Evolutionary conservation across 2,329 filamentous ascomycete species (phyloP).

Genomic region (Aspergillus versicolor): DNA sequence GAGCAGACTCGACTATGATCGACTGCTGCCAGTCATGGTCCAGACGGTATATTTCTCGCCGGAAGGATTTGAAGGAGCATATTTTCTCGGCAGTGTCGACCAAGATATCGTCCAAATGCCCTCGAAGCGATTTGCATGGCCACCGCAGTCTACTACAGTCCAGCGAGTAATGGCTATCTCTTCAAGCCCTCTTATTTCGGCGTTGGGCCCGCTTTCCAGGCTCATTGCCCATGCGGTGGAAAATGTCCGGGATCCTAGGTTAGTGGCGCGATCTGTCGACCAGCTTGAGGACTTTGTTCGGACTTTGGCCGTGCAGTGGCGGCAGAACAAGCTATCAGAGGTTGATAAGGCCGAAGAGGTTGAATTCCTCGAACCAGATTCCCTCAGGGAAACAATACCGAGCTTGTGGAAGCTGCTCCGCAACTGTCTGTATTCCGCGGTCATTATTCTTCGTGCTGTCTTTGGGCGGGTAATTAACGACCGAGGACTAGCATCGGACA

Average conservation of each 20-base stretch:
- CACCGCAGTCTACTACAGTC: slow-evolving; percentile 57
- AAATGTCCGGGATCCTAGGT: slow-evolving; percentile 48
- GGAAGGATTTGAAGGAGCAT: slow-evolving; percentile 73
- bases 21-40: slow-evolving; percentile 68
- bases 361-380: slow-evolving; percentile 63
- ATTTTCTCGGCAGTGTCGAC: slow-evolving; percentile 70
- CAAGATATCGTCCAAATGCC: slow-evolving; percentile 61
- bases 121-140: slow-evolving; percentile 64
- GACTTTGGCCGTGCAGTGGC: slow-evolving; percentile 70
- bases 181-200: slow-evolving; percentile 58
- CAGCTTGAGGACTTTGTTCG: slow-evolving; percentile 66
- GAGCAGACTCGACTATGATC: slow-evolving; percentile 63
- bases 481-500: slow-evolving; percentile 52
- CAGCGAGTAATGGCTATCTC: slow-evolving; percentile 56
- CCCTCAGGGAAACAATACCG: slow-evolving; percentile 65
- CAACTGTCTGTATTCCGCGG: slow-evolving; percentile 71
- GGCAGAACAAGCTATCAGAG: slow-evolving; percentile 68
- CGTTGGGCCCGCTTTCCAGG: slow-evolving; percentile 62
- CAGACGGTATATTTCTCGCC: slow-evolving; percentile 66
- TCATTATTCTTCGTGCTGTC: slow-evolving; percentile 72
- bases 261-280: slow-evolving; percentile 51
- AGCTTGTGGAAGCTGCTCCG: slow-evolving; percentile 73
- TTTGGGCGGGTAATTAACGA: slow-evolving; percentile 66
- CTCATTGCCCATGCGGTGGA: slow-evolving; percentile 64
- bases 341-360: slow-evolving; percentile 69